Evolutionary conservation across 495 filamentous ascomycete genomes (phyloP).

Genomic region (Stereocaulon alpinum): DNA sequence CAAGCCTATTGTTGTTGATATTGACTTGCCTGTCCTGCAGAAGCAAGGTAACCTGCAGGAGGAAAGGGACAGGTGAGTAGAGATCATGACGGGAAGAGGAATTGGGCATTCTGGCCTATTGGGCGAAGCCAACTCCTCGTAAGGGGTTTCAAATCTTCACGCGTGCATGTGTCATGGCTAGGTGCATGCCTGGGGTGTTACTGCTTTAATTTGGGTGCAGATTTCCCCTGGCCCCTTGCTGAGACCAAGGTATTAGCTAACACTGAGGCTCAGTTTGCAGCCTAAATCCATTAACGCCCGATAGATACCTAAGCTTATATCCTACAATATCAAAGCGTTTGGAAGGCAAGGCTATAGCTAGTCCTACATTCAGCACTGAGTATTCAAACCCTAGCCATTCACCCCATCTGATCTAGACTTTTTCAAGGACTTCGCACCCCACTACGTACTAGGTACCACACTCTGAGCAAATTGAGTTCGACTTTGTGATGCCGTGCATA

Average conservation of each 20-base stretch:
- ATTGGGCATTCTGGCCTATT: neutral
- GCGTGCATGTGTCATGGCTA: neutral
- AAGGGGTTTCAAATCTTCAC: neutral
- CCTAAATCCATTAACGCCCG: neutral
- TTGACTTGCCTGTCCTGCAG: conserved; percentile 51
- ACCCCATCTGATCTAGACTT: neutral
- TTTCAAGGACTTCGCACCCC: neutral
- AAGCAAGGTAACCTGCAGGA: neutral
- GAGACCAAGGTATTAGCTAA: neutral
- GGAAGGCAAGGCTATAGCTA: neutral
- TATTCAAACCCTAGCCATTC: neutral
- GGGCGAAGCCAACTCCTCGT: neutral
- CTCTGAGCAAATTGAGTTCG: neutral
- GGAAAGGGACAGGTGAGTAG: neutral
- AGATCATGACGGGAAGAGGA: neutral
- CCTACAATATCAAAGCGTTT: neutral
- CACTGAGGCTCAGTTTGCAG: neutral
- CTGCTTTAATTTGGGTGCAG: neutral
- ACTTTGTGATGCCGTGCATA: conserved; percentile 14
- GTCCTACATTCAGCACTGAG: neutral
- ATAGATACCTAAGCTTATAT: neutral
- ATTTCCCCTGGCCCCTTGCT: neutral
- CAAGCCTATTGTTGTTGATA: conserved; percentile 68
- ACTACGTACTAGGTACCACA: neutral
- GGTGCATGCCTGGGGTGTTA: neutral